Percentiles rank a stretch among this genome's conserved stretches.
phyloP scores from a whole-genome alignment of 495 filamentous ascomycete genomes.

The Beverwykella pulmonaria region DNA sequence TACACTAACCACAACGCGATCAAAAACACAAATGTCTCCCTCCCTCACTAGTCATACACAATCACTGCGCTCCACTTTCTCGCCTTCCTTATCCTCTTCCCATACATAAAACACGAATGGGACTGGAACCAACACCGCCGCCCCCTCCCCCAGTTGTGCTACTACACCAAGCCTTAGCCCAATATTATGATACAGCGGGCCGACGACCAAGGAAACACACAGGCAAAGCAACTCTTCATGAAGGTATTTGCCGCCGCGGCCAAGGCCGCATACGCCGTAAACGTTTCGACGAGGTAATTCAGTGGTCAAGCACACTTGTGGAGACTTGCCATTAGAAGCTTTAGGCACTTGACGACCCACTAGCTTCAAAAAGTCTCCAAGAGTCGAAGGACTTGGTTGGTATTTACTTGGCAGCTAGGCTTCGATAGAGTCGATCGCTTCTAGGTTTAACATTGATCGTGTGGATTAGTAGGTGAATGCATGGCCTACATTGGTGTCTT shows the following conservation, averaged over 20 bases:
- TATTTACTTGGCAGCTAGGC: too few relatives aligned
- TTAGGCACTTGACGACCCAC: too few relatives aligned
- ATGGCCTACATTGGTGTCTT: too few relatives aligned
- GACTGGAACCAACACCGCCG: conserved; percentile 58
- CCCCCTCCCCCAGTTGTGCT: conserved; percentile 59
- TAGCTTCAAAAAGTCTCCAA: too few relatives aligned
- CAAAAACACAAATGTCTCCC: too few relatives aligned
- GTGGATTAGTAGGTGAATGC: too few relatives aligned
- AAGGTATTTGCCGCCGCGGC: conserved; percentile 74
- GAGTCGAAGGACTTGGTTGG: too few relatives aligned
- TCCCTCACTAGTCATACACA: conserved; percentile 50
- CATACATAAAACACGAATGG: conserved; percentile 59
- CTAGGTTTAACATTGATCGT: too few relatives aligned
- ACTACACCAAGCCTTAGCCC: conserved; percentile 38
- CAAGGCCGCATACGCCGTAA: conserved; percentile 58
- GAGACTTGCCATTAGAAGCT: too few relatives aligned
- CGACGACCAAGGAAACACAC: conserved; percentile 67
- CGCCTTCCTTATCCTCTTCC: conserved; percentile 53
- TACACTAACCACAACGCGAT: too few relatives aligned
- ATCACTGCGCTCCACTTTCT: conserved; percentile 41
- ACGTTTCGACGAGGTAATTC: conserved; percentile 63
- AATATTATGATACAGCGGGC: conserved; percentile 59
- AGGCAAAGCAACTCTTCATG: conserved; percentile 64
- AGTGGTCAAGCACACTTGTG: too few relatives aligned
- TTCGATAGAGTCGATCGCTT: too few relatives aligned